Percentiles rank a stretch among this genome's conserved stretches.
These are phyloP conservation scores for Phytophthora ohioensis DNA, from an alignment of 352 stramenopile species.

Conservation along the genomic window DNA sequence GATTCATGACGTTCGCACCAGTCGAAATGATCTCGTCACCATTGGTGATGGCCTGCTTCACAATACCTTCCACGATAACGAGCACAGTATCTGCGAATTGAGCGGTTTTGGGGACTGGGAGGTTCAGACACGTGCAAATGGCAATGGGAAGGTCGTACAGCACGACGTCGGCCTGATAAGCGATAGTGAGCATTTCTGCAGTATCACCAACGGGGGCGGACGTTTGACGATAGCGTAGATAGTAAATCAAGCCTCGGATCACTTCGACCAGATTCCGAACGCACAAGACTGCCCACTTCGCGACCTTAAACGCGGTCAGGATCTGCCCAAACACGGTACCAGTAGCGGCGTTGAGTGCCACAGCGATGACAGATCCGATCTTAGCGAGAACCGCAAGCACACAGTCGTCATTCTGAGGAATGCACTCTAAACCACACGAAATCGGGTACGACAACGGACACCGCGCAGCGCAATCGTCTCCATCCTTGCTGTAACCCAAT, in stretches of 20 bases:
- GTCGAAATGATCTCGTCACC: conserved; percentile 36
- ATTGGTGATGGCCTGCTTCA: conserved; percentile 38
- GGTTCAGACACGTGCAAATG: conserved; percentile 17
- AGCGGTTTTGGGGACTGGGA: conserved; percentile 10
- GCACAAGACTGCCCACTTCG: conserved; percentile 24
- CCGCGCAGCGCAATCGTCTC: conserved; percentile 20
- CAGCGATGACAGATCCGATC: conserved; percentile 25
- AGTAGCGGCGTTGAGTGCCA: conserved; percentile 31
- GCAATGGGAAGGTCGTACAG: conserved; percentile 30
- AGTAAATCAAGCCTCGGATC: conserved; percentile 30
- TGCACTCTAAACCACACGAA: conserved; percentile 33
- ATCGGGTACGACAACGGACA: conserved; percentile 40
- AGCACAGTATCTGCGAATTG: conserved; percentile 19
- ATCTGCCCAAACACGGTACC: conserved; percentile 26
- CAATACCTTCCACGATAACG: conserved; percentile 33
- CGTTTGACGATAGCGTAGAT: conserved; percentile 34
- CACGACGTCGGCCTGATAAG: conserved; percentile 37
- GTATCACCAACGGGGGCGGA: conserved; percentile 23
- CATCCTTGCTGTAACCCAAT: conserved; percentile 35
- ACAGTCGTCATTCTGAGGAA: conserved; percentile 41
- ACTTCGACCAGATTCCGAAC: conserved; percentile 12
- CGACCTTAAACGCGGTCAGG: conserved; percentile 6
- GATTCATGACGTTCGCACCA: conserved; percentile 31
- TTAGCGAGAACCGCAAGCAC: conserved; percentile 19
- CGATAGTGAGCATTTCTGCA: conserved; percentile 25